Base-by-base conservation (phyloP, 2,329 filamentous ascomycete species). In the Trichoderma citrinoviride region DNA sequence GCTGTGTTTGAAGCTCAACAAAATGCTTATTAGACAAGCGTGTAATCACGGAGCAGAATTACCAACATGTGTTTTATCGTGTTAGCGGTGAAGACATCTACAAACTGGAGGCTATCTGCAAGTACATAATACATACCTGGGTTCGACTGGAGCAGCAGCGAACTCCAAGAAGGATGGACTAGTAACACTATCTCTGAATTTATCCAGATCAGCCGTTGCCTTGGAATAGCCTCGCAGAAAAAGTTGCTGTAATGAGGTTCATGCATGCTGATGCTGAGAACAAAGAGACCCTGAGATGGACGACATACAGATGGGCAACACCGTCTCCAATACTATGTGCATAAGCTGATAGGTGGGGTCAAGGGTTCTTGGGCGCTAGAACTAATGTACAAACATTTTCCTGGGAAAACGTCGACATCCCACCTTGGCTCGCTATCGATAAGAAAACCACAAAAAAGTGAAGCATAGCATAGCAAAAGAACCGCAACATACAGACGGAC, bases 381-480 rank as follows among this genome's bases (percentile, higher is more conserved):
- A n/a, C n/a, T n/a, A n/a, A n/a, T n/a, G n/a, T n/a, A n/a, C n/a
- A n/a, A n/a, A n/a, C n/a, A 43, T n/a, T 44, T 61, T 44, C 33
- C 21, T 44, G 46, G 46, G n/a, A 44, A 52, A 61, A 43, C 43
- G 52, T 6, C 46, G 7, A 23, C 57, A 61, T 61, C 57, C 46
- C 57, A 61, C 57, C 46, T 61, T 49, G 6, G 1, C 2, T 1
- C 6, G 21, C n/a, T 61, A 61, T 61, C 58, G 58, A 61, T 61
- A 62, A 62, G 40, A 62, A 54, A 46, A 62, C 19, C 49, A 62
- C 37, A 62, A 44, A 62, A 61, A 58, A 62, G n/a, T n/a, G n/a
- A 44, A 54, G 60, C 37, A 3, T n/a, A 46, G 10, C 60, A 7
- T 54, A 37, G 15, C 40, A 7, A n/a, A 53, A 62, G 37, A 62